Conservation (phyloP, 371 early-diverging fungal genomes). For the Astathelohania contejeani region DNA sequence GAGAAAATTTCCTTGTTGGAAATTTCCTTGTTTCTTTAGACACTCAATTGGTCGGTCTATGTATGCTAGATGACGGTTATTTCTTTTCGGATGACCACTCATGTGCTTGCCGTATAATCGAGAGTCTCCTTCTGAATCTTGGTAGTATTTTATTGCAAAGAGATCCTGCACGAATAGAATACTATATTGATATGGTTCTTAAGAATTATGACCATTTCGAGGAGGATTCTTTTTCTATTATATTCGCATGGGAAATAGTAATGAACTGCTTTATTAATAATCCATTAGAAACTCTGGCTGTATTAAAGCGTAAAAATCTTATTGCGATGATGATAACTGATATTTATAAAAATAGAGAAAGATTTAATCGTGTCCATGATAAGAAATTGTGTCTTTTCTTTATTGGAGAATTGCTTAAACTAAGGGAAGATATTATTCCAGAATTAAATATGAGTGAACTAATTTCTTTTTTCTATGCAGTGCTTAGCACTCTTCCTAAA, state of each 20-base stretch:
- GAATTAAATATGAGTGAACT: conserved; percentile 13
- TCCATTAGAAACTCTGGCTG: conserved; percentile 19
- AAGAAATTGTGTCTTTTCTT: conserved; percentile 51
- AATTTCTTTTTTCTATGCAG: conserved; percentile 28
- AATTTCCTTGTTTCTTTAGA: conserved; percentile 7
- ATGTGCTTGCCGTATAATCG: conserved; percentile 47
- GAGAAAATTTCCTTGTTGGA: too few relatives aligned
- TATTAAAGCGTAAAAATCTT: conserved; percentile 16
- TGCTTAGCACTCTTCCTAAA: conserved; percentile 37
- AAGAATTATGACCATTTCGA: conserved; percentile 14
- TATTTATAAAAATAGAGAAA: conserved; percentile 18
- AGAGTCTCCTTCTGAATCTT: conserved; percentile 47
- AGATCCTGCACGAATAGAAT: too few relatives aligned
- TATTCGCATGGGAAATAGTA: conserved; percentile 30
- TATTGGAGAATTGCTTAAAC: conserved; percentile 31
- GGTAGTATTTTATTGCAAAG: conserved; percentile 24
- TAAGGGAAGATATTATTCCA: conserved; percentile 8
- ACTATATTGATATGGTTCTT: conserved; percentile 27
- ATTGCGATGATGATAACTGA: conserved; percentile 16
- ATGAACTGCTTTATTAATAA: conserved; percentile 47
- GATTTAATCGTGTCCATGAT: conserved; percentile 51
- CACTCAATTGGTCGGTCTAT: conserved; percentile 1
- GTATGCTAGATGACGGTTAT: conserved; percentile 14
- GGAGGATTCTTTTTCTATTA: conserved; percentile 18
- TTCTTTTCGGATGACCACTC: conserved; percentile 48